phyloP scores from a whole-genome alignment of 805 yeast species.

The Ogataea zsoltii region DNA sequence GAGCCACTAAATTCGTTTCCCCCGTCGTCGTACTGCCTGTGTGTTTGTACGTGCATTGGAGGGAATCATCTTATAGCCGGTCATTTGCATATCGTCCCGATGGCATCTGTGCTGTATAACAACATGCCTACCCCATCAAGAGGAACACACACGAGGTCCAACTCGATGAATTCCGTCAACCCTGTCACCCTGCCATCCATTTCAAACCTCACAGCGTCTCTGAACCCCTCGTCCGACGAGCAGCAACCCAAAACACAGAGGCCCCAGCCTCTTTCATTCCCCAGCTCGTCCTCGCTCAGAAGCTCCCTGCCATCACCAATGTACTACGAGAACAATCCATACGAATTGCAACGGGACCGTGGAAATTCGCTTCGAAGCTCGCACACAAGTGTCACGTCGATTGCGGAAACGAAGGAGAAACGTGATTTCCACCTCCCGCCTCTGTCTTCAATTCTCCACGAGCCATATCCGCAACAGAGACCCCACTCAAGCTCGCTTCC shows the following conservation, averaged over 20 bases:
- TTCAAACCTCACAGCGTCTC: slow-evolving; percentile 19
- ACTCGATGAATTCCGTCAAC: not conserved
- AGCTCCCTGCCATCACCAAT: not conserved
- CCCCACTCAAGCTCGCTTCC: slow-evolving; percentile 4
- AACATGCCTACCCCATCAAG: slow-evolving; percentile 9
- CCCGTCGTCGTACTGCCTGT: not conserved
- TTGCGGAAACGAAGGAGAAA: slow-evolving; percentile 5
- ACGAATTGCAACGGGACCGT: not conserved
- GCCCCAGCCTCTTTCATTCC: not conserved
- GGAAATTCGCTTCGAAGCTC: slow-evolving; percentile 3
- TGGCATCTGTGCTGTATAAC: slow-evolving; percentile 17
- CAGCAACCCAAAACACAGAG: no score
- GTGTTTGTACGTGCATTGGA: not conserved
- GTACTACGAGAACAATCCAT: not conserved
- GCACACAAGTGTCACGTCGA: slow-evolving; percentile 5
- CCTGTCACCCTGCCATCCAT: slow-evolving; percentile 22
- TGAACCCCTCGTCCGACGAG: slow-evolving; percentile 1
- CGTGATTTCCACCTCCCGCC: slow-evolving; percentile 23
- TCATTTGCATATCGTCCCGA: not conserved
- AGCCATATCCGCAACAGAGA: slow-evolving; percentile 1
- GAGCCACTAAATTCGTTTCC: no score
- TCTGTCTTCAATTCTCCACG: slow-evolving; percentile 17
- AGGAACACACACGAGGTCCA: not conserved
- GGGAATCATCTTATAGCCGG: not conserved
- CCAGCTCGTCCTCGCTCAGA: not conserved